These are phyloP conservation scores for Podospora australis DNA, from an alignment of 495 filamentous ascomycete genomes.

Conservation along the genomic window DNA sequence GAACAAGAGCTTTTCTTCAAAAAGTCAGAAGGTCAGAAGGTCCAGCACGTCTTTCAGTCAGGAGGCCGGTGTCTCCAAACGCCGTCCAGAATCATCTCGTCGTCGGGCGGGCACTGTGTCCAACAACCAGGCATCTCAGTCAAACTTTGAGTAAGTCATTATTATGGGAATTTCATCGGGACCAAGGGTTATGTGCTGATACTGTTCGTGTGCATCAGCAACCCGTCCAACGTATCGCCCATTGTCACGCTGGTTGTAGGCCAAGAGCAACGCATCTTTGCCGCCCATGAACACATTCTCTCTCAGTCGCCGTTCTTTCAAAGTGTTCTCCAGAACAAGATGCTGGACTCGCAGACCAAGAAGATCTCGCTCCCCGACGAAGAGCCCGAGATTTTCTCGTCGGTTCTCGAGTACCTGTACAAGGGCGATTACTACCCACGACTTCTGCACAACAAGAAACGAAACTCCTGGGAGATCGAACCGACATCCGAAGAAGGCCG, in stretches of 20 bases:
- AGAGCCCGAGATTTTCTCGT: conserved; percentile 84
- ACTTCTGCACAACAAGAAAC: conserved; percentile 61
- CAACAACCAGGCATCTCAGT: conserved; percentile 21
- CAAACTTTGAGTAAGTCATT: conserved; percentile 26
- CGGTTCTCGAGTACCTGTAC: conserved; percentile 86
- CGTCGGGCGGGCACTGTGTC: conserved; percentile 36
- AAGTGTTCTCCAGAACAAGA: conserved; percentile 52
- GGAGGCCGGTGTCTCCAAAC: conserved; percentile 39
- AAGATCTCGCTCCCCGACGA: conserved; percentile 76
- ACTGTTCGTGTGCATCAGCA: conserved; percentile 34
- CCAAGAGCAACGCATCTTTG: conserved; percentile 73
- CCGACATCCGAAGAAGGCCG: conserved; percentile 40
- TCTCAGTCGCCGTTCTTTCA: conserved; percentile 71
- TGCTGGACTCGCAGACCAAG: conserved; percentile 58
- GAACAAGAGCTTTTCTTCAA: conserved; percentile 42
- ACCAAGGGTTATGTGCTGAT: conserved; percentile 9
- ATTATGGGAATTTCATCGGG: not conserved
- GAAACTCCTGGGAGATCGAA: conserved; percentile 67
- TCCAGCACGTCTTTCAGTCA: conserved; percentile 43
- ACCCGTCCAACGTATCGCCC: conserved; percentile 52
- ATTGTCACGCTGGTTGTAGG: conserved; percentile 79
- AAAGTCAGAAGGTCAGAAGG: conserved; percentile 29
- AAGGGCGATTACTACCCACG: conserved; percentile 85
- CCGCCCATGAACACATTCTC: conserved; percentile 83
- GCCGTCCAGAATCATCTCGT: conserved; percentile 31